Evolutionary conservation across 2,329 filamentous ascomycete species (phyloP).

Genomic region (Fusarium begoniae): DNA sequence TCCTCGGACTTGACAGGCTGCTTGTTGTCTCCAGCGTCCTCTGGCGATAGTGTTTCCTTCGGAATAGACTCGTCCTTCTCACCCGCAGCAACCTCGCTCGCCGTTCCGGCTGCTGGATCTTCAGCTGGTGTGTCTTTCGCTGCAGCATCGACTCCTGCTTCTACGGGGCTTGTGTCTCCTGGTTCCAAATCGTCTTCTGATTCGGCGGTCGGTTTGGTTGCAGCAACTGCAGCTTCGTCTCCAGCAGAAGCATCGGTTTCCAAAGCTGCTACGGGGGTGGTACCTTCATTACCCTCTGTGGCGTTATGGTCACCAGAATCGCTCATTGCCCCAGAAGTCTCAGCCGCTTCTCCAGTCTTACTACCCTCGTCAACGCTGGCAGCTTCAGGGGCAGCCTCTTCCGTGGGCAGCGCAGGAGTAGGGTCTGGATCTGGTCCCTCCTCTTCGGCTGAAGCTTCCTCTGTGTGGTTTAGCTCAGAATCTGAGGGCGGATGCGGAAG

Average conservation of each 20-base stretch:
- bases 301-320: constrained; percentile 1
- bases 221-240: not conserved
- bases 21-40: not conserved
- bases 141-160: not conserved
- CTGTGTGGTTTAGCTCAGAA: not conserved
- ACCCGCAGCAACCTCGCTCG: not conserved
- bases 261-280: not conserved
- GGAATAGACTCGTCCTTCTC: not conserved
- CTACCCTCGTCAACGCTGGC: constrained; percentile 1
- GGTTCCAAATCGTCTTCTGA: not conserved
- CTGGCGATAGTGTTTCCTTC: not conserved
- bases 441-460: not conserved
- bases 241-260: not conserved
- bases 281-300: not conserved
- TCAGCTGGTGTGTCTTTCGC: not conserved
- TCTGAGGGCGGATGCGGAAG: not conserved
- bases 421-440: not conserved
- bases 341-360: not conserved
- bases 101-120: not conserved
- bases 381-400: not conserved
- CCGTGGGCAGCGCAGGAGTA: not conserved
- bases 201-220: not conserved
- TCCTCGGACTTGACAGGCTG: not conserved
- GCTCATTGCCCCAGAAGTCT: not conserved
- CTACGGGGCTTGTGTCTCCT: not conserved